A percentile compares a stretch with the other conserved stretches of the same genome.
Evolutionary conservation across 768 basidiomycete genomes (phyloP).

Genomic region (Termitomyces sp.): DNA sequence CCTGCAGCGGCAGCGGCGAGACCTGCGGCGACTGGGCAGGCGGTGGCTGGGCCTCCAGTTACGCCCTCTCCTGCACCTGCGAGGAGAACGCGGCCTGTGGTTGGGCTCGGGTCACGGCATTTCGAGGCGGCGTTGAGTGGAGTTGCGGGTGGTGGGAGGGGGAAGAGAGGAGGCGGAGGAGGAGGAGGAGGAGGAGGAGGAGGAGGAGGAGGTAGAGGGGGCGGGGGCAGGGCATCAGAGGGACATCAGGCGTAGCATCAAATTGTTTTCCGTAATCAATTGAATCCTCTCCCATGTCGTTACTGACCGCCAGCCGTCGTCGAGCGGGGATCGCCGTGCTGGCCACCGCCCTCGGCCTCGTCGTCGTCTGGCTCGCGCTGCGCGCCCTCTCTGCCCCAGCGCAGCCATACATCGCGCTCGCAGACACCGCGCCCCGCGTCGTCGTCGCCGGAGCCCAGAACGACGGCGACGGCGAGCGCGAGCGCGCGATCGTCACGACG

Average conservation of each 20-base stretch:
- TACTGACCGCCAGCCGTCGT: neutral
- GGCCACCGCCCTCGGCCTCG: neutral
- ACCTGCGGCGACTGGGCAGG: neutral
- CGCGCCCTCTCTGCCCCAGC: neutral
- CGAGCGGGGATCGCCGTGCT: neutral
- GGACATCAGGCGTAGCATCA: no score
- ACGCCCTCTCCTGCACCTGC: neutral
- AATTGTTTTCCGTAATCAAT: no score
- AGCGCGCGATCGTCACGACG: constrained; percentile 21
- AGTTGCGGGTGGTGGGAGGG: constrained; percentile 24
- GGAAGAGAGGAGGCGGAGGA: no score
- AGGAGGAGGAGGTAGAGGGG: no score
- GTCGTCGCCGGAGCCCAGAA: constrained; percentile 10
- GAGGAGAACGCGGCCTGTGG: constrained; percentile 47
- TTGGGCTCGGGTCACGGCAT: constrained; percentile 61
- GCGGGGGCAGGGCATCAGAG: no score
- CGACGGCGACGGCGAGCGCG: no score
- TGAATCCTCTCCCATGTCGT: no score
- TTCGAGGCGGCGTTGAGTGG: constrained; percentile 71
- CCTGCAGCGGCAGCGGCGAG: neutral
- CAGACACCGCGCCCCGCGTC: constrained; percentile 11
- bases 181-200: no score
- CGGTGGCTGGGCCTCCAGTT: no score
- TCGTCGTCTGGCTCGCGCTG: constrained; percentile 1
- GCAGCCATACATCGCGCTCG: constrained; percentile 17